These are phyloP conservation scores for Fraxinus dipetala DNA, from an alignment of 305 asterid species.

Conservation along the genomic window DNA sequence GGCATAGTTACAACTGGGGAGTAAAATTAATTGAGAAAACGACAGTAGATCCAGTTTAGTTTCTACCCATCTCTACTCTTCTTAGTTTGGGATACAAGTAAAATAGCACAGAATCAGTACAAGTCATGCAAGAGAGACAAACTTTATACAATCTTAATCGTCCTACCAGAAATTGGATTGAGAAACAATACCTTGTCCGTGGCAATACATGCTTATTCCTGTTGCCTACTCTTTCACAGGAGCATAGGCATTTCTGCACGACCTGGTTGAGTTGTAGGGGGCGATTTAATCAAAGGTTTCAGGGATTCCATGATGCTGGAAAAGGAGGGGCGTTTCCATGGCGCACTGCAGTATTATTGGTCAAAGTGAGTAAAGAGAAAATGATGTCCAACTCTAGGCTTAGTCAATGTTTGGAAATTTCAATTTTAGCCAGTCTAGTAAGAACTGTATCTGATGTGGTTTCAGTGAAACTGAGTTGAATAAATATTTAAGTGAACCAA, in stretches of 20 bases:
- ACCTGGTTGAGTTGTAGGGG: conserved; percentile 29
- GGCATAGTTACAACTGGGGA: background rate
- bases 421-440: background rate
- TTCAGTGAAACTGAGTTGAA: background rate
- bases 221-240: conserved; percentile 21
- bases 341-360: conserved; percentile 43
- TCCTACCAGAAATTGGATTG: background rate
- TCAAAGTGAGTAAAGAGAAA: conserved; percentile 14
- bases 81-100: background rate
- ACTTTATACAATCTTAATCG: background rate
- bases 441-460: background rate
- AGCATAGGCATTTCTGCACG: conserved; percentile 32
- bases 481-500: background rate
- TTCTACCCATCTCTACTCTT: background rate
- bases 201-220: conserved; percentile 12
- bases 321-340: conserved; percentile 57
- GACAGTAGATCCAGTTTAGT: background rate
- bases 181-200: conserved; percentile 9
- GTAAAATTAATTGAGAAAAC: background rate
- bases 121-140: background rate
- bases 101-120: background rate
- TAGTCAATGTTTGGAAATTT: conserved; percentile 13
- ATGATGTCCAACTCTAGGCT: background rate
- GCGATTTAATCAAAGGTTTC: conserved; percentile 38
- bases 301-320: conserved; percentile 51